Evolutionary conservation across 2,329 filamentous ascomycete species (phyloP).

Genomic region (Orbilia ellipsospora): DNA sequence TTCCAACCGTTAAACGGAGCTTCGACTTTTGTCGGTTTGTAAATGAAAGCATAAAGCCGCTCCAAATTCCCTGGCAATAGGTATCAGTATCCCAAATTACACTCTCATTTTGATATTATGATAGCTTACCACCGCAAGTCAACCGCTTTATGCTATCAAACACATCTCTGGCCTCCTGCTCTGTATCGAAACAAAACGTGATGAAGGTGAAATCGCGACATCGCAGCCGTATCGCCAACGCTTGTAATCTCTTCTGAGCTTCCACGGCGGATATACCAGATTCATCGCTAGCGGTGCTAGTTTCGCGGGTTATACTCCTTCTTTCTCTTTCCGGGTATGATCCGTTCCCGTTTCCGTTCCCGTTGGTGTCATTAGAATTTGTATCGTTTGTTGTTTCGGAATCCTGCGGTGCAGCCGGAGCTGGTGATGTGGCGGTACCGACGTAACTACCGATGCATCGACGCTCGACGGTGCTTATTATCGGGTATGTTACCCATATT

Average conservation of each 20-base stretch:
- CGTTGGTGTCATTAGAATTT: constrained; percentile 71
- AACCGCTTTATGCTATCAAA: constrained; percentile 86
- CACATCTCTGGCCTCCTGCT: constrained; percentile 79
- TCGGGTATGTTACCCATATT: constrained; percentile 93
- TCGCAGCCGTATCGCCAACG: constrained; percentile 75
- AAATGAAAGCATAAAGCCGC: constrained; percentile 89
- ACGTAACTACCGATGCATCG: constrained; percentile 48
- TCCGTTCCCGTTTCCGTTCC: constrained; percentile 66
- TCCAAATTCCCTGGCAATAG: constrained; percentile 74
- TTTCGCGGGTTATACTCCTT: constrained; percentile 21
- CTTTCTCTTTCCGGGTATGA: not conserved
- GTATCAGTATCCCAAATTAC: constrained; percentile 69
- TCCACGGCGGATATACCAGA: constrained; percentile 67
- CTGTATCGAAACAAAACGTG: constrained; percentile 84
- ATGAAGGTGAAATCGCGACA: constrained; percentile 95
- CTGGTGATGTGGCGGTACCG: not conserved
- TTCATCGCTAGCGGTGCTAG: constrained; percentile 55
- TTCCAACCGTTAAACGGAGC: constrained; percentile 81
- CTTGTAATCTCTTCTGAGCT: constrained; percentile 48
- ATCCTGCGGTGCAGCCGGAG: not conserved
- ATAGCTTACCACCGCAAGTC: constrained; percentile 64
- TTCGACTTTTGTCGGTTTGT: constrained; percentile 79
- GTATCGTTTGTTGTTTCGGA: constrained; percentile 65
- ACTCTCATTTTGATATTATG: not conserved
- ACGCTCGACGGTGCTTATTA: constrained; percentile 77